A percentile compares a stretch with the other conserved stretches of the same genome.
Conservation (phyloP, 2,329 filamentous ascomycete species). For the Scedosporium minutisporum region DNA sequence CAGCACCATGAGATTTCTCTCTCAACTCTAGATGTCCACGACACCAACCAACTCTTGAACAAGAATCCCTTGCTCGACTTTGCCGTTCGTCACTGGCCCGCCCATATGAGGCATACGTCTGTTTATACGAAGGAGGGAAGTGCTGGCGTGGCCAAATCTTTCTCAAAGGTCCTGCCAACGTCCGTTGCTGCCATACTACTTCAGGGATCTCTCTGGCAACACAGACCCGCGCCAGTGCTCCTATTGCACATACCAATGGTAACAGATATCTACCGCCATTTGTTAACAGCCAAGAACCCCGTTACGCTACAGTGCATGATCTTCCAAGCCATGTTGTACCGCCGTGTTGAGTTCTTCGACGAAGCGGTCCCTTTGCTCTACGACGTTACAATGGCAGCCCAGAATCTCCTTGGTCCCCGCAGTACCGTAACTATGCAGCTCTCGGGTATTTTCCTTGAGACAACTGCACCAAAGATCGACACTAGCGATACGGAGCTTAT, state of each 20-base stretch:
- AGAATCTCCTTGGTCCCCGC: conserved; percentile 7
- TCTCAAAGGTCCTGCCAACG: conserved; percentile 10
- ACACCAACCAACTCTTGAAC: conserved; percentile 15
- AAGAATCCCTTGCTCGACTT: conserved; percentile 14
- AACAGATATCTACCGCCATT: conserved; percentile 20
- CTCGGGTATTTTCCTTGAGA: conserved; percentile 10
- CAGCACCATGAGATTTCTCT: conserved; percentile 22
- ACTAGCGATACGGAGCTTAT: conserved; percentile 14
- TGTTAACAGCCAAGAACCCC: conserved; percentile 15
- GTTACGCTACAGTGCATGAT: conserved; percentile 13
- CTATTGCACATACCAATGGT: conserved; percentile 17
- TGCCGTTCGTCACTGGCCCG: conserved; percentile 14
- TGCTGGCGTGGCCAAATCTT: conserved; percentile 6
- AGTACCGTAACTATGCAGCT: conserved; percentile 11
- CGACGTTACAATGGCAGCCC: conserved; percentile 8
- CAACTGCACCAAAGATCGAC: conserved; percentile 7
- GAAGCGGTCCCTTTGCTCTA: conserved; percentile 10
- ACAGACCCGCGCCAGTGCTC: conserved; percentile 20
- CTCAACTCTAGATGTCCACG: conserved; percentile 16
- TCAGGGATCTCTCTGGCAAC: conserved; percentile 12
- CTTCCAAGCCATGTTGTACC: conserved; percentile 9
- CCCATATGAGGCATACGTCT: conserved; percentile 9
- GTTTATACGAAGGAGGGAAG: conserved; percentile 8
- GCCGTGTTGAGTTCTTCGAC: conserved; percentile 8
- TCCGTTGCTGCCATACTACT: conserved; percentile 8